phyloP scores from a whole-genome alignment of 345 rosid genomes.

The Rhizophora apiculata region DNA sequence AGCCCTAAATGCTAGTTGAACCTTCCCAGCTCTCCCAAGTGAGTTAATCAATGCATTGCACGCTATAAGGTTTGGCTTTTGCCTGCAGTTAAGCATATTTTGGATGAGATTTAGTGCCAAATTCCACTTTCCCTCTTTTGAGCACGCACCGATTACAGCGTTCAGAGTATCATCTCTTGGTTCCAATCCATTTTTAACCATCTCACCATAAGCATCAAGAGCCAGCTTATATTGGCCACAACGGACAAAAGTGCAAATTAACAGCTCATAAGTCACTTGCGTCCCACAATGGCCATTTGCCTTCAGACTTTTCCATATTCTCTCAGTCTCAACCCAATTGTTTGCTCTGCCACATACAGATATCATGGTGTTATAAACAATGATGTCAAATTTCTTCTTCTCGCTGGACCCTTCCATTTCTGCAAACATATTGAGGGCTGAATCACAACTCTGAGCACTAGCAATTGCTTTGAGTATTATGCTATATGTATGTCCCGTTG shows the following conservation, averaged over 20 bases:
- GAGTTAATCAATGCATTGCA: constrained; percentile 70
- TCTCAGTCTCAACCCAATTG: constrained; percentile 53
- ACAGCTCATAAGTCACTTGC: constrained; percentile 52
- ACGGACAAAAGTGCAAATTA: constrained; percentile 66
- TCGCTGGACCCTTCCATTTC: constrained; percentile 39
- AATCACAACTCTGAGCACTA: constrained; percentile 45
- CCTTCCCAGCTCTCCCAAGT: constrained; percentile 65
- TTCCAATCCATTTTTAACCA: constrained; percentile 45
- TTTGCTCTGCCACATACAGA: constrained; percentile 58
- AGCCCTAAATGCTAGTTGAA: constrained; percentile 53
- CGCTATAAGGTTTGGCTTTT: constrained; percentile 56
- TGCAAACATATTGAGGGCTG: constrained; percentile 51
- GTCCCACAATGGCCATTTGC: constrained; percentile 57
- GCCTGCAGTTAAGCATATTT: constrained; percentile 44
- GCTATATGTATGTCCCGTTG: constrained; percentile 63
- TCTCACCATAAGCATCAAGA: constrained; percentile 63
- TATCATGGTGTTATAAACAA: constrained; percentile 73
- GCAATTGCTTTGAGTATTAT: constrained; percentile 66
- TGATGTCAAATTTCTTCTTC: constrained; percentile 43
- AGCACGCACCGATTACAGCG: constrained; percentile 53
- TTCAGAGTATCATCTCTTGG: constrained; percentile 54
- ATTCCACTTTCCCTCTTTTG: constrained; percentile 61
- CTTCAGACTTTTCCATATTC: constrained; percentile 60
- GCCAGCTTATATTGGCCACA: constrained; percentile 62
- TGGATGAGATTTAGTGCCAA: constrained; percentile 52